Conservation (phyloP, 1,284 basidiomycete genomes). For the Pseudozyma pruni region DNA sequence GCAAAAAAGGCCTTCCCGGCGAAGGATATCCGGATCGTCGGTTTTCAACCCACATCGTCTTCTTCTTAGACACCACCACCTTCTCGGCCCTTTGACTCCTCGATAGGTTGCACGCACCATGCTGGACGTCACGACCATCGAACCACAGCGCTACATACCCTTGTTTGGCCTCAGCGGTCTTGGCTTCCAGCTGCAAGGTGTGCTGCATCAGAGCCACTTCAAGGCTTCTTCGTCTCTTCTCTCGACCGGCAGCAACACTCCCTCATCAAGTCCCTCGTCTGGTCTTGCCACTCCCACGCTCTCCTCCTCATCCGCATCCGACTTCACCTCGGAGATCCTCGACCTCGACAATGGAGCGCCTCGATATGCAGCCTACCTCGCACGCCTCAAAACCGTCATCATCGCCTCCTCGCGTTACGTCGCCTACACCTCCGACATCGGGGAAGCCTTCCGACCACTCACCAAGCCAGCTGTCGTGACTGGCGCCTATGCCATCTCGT, state of each 20-base stretch:
- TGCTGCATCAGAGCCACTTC: conserved; percentile 15
- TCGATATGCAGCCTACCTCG: conserved; percentile 59
- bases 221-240: conserved; percentile 24
- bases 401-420: conserved; percentile 51
- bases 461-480: conserved; percentile 81
- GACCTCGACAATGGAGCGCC: conserved; percentile 53
- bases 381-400: conserved; percentile 59
- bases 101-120: conserved; percentile 2
- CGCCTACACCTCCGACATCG: conserved; percentile 82
- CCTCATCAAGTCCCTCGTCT: conserved; percentile 3
- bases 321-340: conserved; percentile 24
- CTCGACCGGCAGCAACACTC: conserved; percentile 11
- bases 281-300: conserved; percentile 44
- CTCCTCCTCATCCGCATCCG: conserved; percentile 8
- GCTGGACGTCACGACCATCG: conserved; percentile 25
- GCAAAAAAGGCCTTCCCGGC: no score
- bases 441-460: conserved; percentile 90
- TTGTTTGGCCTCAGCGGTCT: conserved; percentile 42
- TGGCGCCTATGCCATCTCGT: conserved; percentile 85
- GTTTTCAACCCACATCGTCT: background rate
- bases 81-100: background rate
- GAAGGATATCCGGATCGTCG: no score
- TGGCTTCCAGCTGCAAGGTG: conserved; percentile 34
- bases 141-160: conserved; percentile 42
- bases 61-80: background rate